These are phyloP conservation scores for Trichoderma harzianum DNA, from an alignment of 2,329 filamentous ascomycete species.

Conservation along the genomic window DNA sequence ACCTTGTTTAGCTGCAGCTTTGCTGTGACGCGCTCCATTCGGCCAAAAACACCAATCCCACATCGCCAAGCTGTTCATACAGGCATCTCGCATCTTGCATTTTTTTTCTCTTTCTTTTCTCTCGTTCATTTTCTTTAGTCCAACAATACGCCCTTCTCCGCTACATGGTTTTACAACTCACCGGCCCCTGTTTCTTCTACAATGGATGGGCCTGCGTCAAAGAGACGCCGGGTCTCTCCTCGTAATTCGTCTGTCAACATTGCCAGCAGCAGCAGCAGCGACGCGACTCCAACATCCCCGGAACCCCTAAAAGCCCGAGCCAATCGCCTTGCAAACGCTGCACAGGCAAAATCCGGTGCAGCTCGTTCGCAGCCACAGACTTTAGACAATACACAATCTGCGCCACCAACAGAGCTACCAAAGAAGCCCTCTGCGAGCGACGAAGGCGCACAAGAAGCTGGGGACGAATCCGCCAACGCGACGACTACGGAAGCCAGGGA, in stretches of 20 bases:
- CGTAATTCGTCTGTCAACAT: slow-evolving; percentile 36
- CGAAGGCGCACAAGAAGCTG: slow-evolving; percentile 23
- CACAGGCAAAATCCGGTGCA: slow-evolving; percentile 64
- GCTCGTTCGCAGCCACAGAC: slow-evolving; percentile 59
- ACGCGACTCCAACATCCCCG: slow-evolving; percentile 23
- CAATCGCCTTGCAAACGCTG: slow-evolving; percentile 57
- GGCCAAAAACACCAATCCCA: slow-evolving; percentile 16
- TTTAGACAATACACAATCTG: slow-evolving; percentile 44
- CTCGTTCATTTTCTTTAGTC: background rate
- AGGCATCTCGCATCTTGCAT: background rate
- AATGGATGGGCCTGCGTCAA: slow-evolving; percentile 57
- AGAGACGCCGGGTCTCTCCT: slow-evolving; percentile 62
- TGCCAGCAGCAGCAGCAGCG: slow-evolving; percentile 31
- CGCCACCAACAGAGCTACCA: slow-evolving; percentile 34
- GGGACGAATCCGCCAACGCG: slow-evolving; percentile 29
- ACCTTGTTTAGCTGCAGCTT: slow-evolving; percentile 8
- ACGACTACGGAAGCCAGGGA: slow-evolving; percentile 25
- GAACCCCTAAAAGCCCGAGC: slow-evolving; percentile 24
- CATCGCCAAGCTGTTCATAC: slow-evolving; percentile 6
- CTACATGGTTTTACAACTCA: background rate
- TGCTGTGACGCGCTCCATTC: slow-evolving; percentile 16
- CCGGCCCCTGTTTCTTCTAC: background rate
- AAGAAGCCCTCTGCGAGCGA: background rate
- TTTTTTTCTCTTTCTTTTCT: background rate
- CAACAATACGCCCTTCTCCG: background rate